phyloP scores from a whole-genome alignment of 139 green algal genomes.

The Chlorella sp. region DNA sequence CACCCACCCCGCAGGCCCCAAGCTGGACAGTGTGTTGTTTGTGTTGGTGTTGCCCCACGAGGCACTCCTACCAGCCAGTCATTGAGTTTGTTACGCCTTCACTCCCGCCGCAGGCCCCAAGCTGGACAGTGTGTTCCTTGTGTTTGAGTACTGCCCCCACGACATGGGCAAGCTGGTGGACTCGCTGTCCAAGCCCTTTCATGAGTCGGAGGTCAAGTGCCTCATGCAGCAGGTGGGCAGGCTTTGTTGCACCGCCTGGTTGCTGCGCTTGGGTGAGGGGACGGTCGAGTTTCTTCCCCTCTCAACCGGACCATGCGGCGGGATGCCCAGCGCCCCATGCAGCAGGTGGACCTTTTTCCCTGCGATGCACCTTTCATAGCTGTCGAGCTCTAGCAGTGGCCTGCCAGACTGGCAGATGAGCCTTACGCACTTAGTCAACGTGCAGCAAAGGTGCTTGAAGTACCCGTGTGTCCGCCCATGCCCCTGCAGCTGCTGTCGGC shows the following conservation, averaged over 20 bases:
- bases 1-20: neutral
- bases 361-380: too few species aligned
- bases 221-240: slow-evolving; percentile 69
- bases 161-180: slow-evolving; percentile 84
- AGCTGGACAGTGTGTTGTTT: slow-evolving; percentile 71
- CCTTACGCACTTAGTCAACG: too few species aligned
- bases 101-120: neutral
- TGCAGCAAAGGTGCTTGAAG: too few species aligned
- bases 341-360: neutral
- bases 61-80: too few species aligned
- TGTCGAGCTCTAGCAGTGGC: too few species aligned
- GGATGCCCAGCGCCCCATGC: neutral
- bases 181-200: slow-evolving; percentile 58
- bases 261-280: too few species aligned
- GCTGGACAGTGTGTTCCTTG: slow-evolving; percentile 75
- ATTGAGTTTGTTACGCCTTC: neutral
- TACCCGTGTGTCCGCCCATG: too few species aligned
- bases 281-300: too few species aligned
- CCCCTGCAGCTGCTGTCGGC: slow-evolving; percentile 77
- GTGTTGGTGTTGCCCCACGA: slow-evolving; percentile 89
- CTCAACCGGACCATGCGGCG: too few species aligned
- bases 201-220: slow-evolving; percentile 76
- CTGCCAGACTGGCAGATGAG: too few species aligned
- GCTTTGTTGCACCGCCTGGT: too few species aligned
- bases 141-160: slow-evolving; percentile 89